phyloP scores from a whole-genome alignment of 2,329 filamentous ascomycete species.

The Colletotrichum cereale region DNA sequence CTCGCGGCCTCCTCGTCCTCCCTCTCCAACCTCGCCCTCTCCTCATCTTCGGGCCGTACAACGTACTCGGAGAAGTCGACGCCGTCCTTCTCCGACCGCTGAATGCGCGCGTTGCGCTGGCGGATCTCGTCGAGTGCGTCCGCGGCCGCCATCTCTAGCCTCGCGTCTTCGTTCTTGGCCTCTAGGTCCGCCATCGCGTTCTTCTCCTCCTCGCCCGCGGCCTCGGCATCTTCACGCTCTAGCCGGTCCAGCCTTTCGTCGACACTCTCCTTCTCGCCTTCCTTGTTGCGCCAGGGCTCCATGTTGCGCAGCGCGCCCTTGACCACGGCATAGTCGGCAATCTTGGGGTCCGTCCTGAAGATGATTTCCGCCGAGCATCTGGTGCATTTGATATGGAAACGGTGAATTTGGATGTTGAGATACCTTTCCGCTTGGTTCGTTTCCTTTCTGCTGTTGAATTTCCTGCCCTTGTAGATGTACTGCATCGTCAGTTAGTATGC shows the following conservation, averaged over 20 bases:
- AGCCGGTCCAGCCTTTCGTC: conserved; percentile 88
- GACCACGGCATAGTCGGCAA: conserved; percentile 88
- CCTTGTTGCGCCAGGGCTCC: conserved; percentile 83
- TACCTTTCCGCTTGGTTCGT: conserved; percentile 90
- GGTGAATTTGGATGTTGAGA: conserved; percentile 86
- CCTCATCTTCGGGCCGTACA: conserved; percentile 67
- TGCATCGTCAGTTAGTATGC: background rate
- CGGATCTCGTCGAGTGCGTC: conserved; percentile 96
- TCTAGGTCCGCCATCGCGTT: conserved; percentile 97
- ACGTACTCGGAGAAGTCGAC: conserved; percentile 69
- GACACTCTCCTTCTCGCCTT: conserved; percentile 80
- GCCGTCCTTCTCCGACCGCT: conserved; percentile 78
- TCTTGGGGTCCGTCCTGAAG: conserved; percentile 94
- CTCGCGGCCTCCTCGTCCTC: conserved; percentile 88
- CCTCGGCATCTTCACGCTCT: conserved; percentile 78
- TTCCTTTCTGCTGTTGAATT: conserved; percentile 96
- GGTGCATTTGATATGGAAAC: conserved; percentile 86
- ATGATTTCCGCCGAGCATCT: conserved; percentile 81
- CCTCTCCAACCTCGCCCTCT: conserved; percentile 74
- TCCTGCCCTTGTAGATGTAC: conserved; percentile 92
- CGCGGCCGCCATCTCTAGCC: conserved; percentile 95
- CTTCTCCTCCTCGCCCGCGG: conserved; percentile 74
- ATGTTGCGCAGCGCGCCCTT: conserved; percentile 91
- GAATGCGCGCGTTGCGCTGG: conserved; percentile 88
- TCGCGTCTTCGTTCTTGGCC: conserved; percentile 91